These are phyloP conservation scores for Balakata baccata DNA, from an alignment of 345 rosid genomes.

Conservation along the genomic window DNA sequence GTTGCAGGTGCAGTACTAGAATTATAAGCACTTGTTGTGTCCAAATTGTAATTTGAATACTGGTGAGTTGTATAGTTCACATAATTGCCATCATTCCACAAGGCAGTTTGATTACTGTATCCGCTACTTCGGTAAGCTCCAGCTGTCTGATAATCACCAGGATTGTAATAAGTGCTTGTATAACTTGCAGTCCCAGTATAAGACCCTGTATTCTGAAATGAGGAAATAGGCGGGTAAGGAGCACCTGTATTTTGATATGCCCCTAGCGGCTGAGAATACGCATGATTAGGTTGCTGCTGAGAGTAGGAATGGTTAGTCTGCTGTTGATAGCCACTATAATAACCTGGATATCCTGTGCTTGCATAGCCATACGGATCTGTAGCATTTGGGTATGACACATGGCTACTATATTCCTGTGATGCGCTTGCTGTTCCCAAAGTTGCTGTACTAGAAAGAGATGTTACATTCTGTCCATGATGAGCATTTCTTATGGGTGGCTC, in stretches of 20 bases:
- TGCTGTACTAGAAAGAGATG: conserved; percentile 55
- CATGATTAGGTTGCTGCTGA: conserved; percentile 60
- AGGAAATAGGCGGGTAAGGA: conserved; percentile 98
- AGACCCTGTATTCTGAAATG: conserved; percentile 99
- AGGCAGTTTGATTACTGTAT: conserved; percentile 61
- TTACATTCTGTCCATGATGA: conserved; percentile 47
- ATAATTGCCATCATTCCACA: conserved; percentile 66
- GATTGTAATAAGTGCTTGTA: conserved; percentile 95
- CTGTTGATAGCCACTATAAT: conserved; percentile 77
- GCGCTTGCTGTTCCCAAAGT: conserved; percentile 51
- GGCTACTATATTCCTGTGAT: conserved; percentile 63
- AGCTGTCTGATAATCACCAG: conserved; percentile 99
- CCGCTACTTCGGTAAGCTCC: conserved; percentile 77
- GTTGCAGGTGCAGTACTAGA: conserved; percentile 49
- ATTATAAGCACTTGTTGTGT: conserved; percentile 49
- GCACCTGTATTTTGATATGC: conserved; percentile 98
- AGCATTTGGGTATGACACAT: conserved; percentile 55
- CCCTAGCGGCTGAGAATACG: conserved; percentile 65
- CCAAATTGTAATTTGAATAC: conserved; percentile 58
- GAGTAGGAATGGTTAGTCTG: conserved; percentile 33
- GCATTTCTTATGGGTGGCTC: conserved; percentile 39
- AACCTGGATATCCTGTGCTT: conserved; percentile 66
- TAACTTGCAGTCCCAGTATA: conserved; percentile 95
- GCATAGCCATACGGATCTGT: conserved; percentile 69
- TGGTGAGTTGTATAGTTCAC: conserved; percentile 61